Evolutionary conservation across 108 stramenopile genomes (phyloP).

Genomic region (Cyclotella choctawhatcheeana): DNA sequence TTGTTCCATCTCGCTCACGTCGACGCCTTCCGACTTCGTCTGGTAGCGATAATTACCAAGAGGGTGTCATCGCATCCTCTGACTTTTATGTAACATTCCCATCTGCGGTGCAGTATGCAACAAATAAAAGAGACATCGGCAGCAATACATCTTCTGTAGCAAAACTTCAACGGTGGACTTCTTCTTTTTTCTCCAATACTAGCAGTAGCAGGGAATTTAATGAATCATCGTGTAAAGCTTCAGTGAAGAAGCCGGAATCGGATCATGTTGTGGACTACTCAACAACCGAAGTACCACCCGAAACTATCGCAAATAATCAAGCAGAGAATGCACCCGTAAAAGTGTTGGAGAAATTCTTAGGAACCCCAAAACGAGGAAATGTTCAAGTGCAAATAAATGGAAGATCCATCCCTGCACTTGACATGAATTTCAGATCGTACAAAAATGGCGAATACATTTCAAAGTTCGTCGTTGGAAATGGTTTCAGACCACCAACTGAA

Average conservation of each 20-base stretch:
- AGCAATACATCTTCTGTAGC: background rate
- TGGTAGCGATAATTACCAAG: background rate
- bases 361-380: slow-evolving; percentile 10
- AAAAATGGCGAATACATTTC: slow-evolving; percentile 10
- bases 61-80: slow-evolving; percentile 49
- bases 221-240: background rate
- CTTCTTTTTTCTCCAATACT: slow-evolving; percentile 1
- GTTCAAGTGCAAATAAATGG: slow-evolving; percentile 16
- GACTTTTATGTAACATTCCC: slow-evolving; percentile 55
- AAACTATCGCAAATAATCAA: no score
- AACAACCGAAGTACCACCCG: no score
- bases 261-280: no score
- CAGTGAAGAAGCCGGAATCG: background rate
- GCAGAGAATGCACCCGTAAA: no score
- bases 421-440: slow-evolving; percentile 34
- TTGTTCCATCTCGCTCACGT: slow-evolving; percentile 27
- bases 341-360: background rate
- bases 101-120: background rate
- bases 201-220: background rate
- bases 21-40: background rate
- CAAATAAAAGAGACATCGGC: background rate
- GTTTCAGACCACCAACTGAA: slow-evolving; percentile 29
- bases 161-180: slow-evolving; percentile 8
- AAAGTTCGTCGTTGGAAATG: slow-evolving; percentile 43
- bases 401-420: slow-evolving; percentile 26